phyloP scores from a whole-genome alignment of 208 protist genomes.

The Entamoeba histolytica region DNA sequence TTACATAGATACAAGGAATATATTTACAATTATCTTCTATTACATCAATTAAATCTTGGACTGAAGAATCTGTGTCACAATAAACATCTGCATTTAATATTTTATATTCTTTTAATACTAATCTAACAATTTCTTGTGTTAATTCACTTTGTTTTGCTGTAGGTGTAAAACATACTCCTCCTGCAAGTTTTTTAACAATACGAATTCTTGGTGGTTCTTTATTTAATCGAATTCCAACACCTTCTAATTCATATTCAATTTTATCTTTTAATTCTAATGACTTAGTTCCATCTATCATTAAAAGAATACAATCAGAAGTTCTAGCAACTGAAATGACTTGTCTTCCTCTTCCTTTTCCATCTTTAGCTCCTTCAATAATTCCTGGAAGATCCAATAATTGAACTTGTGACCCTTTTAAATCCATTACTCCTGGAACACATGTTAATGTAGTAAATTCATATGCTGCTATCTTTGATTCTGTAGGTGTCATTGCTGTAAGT shows the following conservation, averaged over 20 bases:
- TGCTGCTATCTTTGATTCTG: slow-evolving; percentile 66
- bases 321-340: slow-evolving; percentile 27
- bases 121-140: slow-evolving; percentile 12
- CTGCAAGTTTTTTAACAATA: slow-evolving; percentile 8
- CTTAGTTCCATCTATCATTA: slow-evolving; percentile 23
- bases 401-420: slow-evolving; percentile 19
- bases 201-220: slow-evolving; percentile 17
- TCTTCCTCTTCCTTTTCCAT: slow-evolving; percentile 25
- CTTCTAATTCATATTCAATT: slow-evolving; percentile 27
- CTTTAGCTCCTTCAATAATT: slow-evolving; percentile 26
- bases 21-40: slow-evolving; percentile 26
- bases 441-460: slow-evolving; percentile 97
- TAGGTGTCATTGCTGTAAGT: slow-evolving; percentile 74
- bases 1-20: slow-evolving; percentile 26
- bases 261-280: slow-evolving; percentile 14
- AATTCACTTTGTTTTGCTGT: slow-evolving; percentile 1
- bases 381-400: slow-evolving; percentile 31
- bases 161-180: slow-evolving; percentile 11
- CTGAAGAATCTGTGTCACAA: slow-evolving; percentile 15
- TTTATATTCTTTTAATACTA: slow-evolving; percentile 11
- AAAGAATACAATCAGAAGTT: slow-evolving; percentile 27
- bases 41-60: slow-evolving; percentile 31
- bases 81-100: slow-evolving; percentile 27
- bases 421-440: slow-evolving; percentile 65
- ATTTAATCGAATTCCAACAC: slow-evolving; percentile 31